Percentiles rank a stretch among this genome's conserved stretches.
These are phyloP conservation scores for Ustilago nuda DNA, from an alignment of 1,284 basidiomycete genomes.

Conservation along the genomic window DNA sequence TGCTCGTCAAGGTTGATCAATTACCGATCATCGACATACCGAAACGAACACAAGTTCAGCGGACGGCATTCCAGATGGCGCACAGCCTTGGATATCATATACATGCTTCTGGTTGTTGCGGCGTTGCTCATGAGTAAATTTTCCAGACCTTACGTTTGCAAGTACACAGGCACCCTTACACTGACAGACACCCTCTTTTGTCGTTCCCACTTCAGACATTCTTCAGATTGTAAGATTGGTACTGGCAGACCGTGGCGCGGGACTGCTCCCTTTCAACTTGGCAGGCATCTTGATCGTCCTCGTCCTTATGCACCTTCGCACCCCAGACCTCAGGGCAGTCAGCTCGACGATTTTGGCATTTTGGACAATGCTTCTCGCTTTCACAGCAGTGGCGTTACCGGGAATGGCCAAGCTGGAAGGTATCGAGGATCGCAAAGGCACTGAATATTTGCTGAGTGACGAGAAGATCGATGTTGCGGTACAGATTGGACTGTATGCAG, in stretches of 20 bases:
- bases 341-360: conserved; percentile 34
- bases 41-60: conserved; percentile 20
- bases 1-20: conserved; percentile 23
- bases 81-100: conserved; percentile 30
- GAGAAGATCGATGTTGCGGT: conserved; percentile 55
- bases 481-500: conserved; percentile 45
- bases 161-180: background rate
- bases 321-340: conserved; percentile 3
- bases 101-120: conserved; percentile 50
- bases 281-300: conserved; percentile 52
- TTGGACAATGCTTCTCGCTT: conserved; percentile 46
- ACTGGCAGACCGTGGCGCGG: conserved; percentile 52
- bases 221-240: conserved; percentile 57
- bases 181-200: background rate
- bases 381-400: conserved; percentile 43
- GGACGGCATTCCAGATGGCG: conserved; percentile 18
- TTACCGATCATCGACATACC: conserved; percentile 23
- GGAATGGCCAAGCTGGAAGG: conserved; percentile 34
- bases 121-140: conserved; percentile 56
- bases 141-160: background rate
- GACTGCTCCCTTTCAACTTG: conserved; percentile 54
- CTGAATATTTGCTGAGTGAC: conserved; percentile 53
- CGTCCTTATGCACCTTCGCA: conserved; percentile 42
- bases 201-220: conserved; percentile 34
- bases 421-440: conserved; percentile 41